phyloP scores from a whole-genome alignment of 192 early-diverging fungal genomes.

The Lobosporangium transversale region DNA sequence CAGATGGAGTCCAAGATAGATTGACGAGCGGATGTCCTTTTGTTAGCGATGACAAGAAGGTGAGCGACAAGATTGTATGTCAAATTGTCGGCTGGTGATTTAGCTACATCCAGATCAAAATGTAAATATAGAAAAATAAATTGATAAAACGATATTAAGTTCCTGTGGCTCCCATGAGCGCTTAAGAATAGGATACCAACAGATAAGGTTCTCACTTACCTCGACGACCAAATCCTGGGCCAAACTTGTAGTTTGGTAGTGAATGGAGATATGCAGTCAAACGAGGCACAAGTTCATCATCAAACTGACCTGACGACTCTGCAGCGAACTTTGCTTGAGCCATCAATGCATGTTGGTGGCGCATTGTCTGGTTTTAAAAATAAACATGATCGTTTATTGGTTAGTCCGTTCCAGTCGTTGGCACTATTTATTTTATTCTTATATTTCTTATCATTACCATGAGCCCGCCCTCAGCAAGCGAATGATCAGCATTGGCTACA shows the following conservation, averaged over 20 bases:
- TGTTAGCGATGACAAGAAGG: conserved; percentile 45
- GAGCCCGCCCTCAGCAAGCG: conserved; percentile 32
- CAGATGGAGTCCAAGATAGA: conserved; percentile 43
- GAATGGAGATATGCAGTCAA: conserved; percentile 35
- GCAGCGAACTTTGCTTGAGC: conserved; percentile 48
- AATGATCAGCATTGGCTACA: conserved; percentile 8
- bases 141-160: no score
- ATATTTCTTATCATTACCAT: no score
- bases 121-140: no score
- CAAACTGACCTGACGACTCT: conserved; percentile 46
- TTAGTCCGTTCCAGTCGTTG: no score
- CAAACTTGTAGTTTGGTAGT: conserved; percentile 29
- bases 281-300: conserved; percentile 43
- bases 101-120: no score
- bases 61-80: conserved; percentile 32
- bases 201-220: conserved; percentile 5
- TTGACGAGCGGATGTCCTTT: conserved; percentile 32
- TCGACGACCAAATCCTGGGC: conserved; percentile 28
- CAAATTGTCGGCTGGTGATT: conserved; percentile 41
- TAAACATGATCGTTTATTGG: no score
- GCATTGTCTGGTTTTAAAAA: conserved; percentile 25
- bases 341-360: conserved; percentile 45
- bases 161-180: no score
- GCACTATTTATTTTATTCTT: no score
- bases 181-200: neutral